These are phyloP conservation scores for Salix brachista DNA, from an alignment of 345 rosid genomes.

Conservation along the genomic window DNA sequence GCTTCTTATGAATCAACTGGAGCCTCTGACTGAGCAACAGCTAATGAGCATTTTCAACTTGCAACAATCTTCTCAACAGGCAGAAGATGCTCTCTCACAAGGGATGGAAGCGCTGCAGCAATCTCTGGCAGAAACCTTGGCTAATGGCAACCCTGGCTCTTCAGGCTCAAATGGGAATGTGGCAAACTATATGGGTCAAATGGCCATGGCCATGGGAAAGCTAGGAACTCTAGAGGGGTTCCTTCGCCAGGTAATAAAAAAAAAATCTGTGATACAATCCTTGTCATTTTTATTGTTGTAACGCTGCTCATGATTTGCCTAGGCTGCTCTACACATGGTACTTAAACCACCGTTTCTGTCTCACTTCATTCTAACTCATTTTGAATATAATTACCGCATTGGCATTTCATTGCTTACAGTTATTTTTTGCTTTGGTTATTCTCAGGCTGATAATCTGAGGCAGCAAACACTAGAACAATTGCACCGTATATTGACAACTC, in stretches of 20 bases:
- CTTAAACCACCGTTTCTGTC: neutral
- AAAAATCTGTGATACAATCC: neutral
- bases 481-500: slow-evolving; percentile 55
- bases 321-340: neutral
- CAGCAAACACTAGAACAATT: slow-evolving; percentile 72
- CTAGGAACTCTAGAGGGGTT: slow-evolving; percentile 85
- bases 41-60: slow-evolving; percentile 54
- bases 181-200: slow-evolving; percentile 97
- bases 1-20: slow-evolving; percentile 82
- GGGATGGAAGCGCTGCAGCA: slow-evolving; percentile 49
- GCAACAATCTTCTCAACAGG: slow-evolving; percentile 90
- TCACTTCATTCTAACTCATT: neutral
- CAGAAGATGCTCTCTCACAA: slow-evolving; percentile 89
- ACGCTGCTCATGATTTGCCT: neutral
- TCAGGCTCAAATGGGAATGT: slow-evolving; percentile 69
- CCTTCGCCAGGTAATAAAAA: slow-evolving; percentile 55
- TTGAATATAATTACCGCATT: neutral
- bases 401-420: neutral
- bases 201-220: slow-evolving; percentile 99
- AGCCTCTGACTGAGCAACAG: slow-evolving; percentile 90
- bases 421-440: neutral
- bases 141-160: slow-evolving; percentile 66
- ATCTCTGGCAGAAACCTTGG: slow-evolving; percentile 78
- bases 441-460: slow-evolving; percentile 32
- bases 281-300: neutral